A percentile compares a stretch with the other conserved stretches of the same genome.
Conservation (phyloP, 2,329 filamentous ascomycete species). For the Fusarium luffae region DNA sequence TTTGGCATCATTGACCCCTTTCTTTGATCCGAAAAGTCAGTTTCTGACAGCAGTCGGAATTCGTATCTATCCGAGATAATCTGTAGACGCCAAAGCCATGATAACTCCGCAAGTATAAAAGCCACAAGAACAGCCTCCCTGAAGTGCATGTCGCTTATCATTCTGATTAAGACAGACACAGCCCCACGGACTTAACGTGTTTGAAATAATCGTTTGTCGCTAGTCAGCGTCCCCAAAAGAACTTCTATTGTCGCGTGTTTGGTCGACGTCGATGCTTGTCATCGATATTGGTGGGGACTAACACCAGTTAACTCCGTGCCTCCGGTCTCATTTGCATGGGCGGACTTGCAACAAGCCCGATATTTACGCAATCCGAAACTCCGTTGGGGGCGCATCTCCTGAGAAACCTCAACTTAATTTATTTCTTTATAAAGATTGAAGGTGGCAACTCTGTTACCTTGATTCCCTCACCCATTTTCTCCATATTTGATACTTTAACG, state of each 20-base stretch:
- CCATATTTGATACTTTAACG: conserved; percentile 1
- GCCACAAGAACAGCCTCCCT: neutral
- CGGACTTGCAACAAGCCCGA: conserved; percentile 21
- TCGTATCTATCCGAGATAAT: conserved; percentile 25
- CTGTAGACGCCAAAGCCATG: neutral
- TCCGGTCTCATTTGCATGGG: conserved; percentile 2
- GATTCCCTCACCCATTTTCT: neutral
- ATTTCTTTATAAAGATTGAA: neutral
- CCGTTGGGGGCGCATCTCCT: conserved; percentile 40
- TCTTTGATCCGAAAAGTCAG: neutral
- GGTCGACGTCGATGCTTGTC: conserved; percentile 31
- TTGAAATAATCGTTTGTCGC: conserved; percentile 3
- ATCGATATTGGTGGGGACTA: conserved; percentile 20
- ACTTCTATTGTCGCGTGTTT: conserved; percentile 16
- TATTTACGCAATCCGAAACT: conserved; percentile 35
- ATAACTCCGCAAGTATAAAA: conserved; percentile 35
- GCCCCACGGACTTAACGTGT: conserved; percentile 13
- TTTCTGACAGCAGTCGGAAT: conserved; percentile 12
- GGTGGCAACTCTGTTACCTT: neutral
- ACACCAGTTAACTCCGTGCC: conserved; percentile 34
- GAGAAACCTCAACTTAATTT: conserved; percentile 38
- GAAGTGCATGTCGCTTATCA: too few species aligned
- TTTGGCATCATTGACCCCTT: neutral
- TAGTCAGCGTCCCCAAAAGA: neutral
- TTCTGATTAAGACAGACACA: conserved; percentile 4